Percentiles rank a stretch among this genome's conserved stretches.
Conservation (phyloP, 176 grass and related monocot species). For the Carex cristatella region DNA sequence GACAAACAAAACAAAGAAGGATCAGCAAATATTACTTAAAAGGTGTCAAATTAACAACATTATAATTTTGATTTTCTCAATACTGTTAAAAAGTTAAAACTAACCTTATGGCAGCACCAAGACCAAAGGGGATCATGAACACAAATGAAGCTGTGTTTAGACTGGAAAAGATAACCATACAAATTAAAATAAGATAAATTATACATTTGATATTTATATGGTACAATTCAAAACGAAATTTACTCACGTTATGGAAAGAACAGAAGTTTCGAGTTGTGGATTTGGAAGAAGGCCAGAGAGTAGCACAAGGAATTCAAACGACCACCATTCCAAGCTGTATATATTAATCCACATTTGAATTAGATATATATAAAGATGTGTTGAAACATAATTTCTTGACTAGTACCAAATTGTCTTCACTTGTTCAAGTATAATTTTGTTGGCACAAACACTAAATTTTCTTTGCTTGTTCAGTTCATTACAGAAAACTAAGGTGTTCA, state of each 20-base stretch:
- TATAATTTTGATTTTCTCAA: not conserved
- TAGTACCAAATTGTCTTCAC: not conserved
- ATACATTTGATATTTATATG: not conserved
- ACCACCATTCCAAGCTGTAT: constrained; percentile 79
- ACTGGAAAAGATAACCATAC: constrained; percentile 31
- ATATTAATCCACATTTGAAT: not conserved
- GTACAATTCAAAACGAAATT: not conserved
- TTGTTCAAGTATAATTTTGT: not conserved
- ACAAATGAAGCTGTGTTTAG: constrained; percentile 48
- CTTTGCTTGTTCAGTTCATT: not conserved
- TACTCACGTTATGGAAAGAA: constrained; percentile 55
- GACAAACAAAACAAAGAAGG: not conserved
- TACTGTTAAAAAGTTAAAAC: not conserved
- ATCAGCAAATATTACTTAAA: not conserved
- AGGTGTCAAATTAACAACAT: not conserved
- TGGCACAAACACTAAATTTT: not conserved
- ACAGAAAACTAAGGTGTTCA: not conserved
- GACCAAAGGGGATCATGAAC: constrained; percentile 69
- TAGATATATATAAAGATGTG: not conserved
- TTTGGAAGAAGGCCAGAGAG: constrained; percentile 86
- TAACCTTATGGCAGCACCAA: constrained; percentile 80
- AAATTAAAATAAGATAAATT: constrained; percentile 9
- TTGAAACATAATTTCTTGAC: not conserved
- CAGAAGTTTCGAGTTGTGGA: constrained; percentile 72
- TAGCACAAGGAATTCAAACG: constrained; percentile 79